A percentile compares a stretch with the other conserved stretches of the same genome.
Conservation (phyloP, 768 basidiomycete genomes). For the Leccinellum luteum region DNA sequence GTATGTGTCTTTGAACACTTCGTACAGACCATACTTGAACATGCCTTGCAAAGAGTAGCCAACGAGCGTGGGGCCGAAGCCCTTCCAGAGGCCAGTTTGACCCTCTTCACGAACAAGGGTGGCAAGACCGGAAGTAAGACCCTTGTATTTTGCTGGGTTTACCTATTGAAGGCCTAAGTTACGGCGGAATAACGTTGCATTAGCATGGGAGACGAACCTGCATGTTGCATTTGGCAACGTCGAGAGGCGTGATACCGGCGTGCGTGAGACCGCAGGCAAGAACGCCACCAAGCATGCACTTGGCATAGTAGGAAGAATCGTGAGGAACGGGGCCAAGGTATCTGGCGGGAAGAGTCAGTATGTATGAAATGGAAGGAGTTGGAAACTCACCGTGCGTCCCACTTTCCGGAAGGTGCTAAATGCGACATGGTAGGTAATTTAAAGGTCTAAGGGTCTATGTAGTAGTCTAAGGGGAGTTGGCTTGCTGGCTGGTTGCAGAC, state of each 20-base stretch:
- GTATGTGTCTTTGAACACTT: slow-evolving; percentile 92
- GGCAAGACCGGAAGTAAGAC: slow-evolving; percentile 57
- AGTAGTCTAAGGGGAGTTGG: neutral
- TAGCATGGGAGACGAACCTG: neutral
- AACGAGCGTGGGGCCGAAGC: slow-evolving; percentile 87
- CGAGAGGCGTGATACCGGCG: slow-evolving; percentile 8
- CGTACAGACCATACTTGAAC: slow-evolving; percentile 99
- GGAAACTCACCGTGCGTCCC: slow-evolving; percentile 10
- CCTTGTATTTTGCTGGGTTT: slow-evolving; percentile 70
- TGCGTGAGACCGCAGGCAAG: slow-evolving; percentile 9
- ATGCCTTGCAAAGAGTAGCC: slow-evolving; percentile 94
- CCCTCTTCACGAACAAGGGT: slow-evolving; percentile 79
- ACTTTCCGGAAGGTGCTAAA: slow-evolving; percentile 17
- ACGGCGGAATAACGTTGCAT: too few species aligned
- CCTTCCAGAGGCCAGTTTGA: slow-evolving; percentile 86
- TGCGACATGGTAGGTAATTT: slow-evolving; percentile 8
- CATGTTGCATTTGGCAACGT: slow-evolving; percentile 10
- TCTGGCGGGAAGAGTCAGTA: neutral
- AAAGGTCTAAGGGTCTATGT: too few species aligned
- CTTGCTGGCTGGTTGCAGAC: neutral
- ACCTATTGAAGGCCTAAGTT: slow-evolving; percentile 47
- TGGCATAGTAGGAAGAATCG: slow-evolving; percentile 11
- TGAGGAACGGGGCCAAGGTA: slow-evolving; percentile 12
- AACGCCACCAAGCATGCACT: slow-evolving; percentile 10
- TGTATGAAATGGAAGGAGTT: neutral